Conservation (phyloP, 2,329 filamentous ascomycete species). For the Penicillium sp. region DNA sequence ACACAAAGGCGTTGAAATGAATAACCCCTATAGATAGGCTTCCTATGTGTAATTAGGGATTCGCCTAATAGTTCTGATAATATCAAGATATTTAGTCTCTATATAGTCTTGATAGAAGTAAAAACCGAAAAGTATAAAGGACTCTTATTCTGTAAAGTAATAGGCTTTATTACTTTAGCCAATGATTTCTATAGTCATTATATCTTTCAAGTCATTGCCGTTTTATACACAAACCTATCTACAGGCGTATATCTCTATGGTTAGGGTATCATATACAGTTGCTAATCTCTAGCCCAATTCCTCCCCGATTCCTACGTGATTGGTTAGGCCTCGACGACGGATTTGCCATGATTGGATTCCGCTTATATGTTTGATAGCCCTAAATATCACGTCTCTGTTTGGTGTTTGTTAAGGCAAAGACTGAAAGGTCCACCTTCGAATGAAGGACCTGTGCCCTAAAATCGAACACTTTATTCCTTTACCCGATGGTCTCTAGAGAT, state of each 20-base stretch:
- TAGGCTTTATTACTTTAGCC: neutral
- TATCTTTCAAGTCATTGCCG: neutral
- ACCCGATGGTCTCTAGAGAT: neutral
- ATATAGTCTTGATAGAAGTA: neutral
- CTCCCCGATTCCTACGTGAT: neutral
- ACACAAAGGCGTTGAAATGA: neutral
- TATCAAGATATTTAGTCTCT: neutral
- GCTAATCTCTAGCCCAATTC: neutral
- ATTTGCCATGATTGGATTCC: neutral
- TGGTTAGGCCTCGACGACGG: neutral
- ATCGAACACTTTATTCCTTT: neutral
- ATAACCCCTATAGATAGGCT: neutral
- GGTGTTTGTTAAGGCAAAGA: neutral
- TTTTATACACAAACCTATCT: neutral
- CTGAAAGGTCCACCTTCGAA: neutral
- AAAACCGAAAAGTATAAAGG: neutral
- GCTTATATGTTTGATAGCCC: neutral
- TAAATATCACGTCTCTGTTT: neutral
- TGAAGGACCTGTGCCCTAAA: neutral
- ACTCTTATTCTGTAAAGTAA: neutral
- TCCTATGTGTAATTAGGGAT: neutral
- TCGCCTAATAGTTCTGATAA: neutral
- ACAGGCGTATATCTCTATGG: neutral
- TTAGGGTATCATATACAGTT: too few relatives aligned
- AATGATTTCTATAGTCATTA: neutral